Percentiles rank a stretch among this genome's conserved stretches.
phyloP scores from a whole-genome alignment of 805 yeast species.

The Clavispora phyllophila region DNA sequence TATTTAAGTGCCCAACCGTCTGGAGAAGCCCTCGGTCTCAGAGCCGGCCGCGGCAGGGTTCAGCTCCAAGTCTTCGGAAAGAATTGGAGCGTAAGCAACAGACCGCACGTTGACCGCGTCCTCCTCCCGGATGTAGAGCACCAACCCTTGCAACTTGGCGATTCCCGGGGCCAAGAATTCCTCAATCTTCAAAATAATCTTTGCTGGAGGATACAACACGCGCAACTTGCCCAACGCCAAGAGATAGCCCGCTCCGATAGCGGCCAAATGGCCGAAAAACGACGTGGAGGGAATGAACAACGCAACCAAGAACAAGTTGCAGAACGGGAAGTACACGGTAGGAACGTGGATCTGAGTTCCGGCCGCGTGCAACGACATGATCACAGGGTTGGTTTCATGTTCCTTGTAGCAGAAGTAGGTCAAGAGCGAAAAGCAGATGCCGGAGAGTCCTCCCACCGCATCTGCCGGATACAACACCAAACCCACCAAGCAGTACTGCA shows the following conservation, averaged over 20 bases:
- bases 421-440: constrained; percentile 65
- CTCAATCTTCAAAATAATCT: constrained; percentile 63
- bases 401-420: constrained; percentile 54
- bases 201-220: constrained; percentile 61
- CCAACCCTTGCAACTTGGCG: constrained; percentile 45
- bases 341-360: constrained; percentile 46
- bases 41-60: neutral
- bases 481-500: constrained; percentile 54
- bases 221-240: constrained; percentile 54
- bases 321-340: constrained; percentile 55
- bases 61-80: constrained; percentile 21
- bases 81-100: constrained; percentile 24
- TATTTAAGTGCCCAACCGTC: constrained; percentile 9
- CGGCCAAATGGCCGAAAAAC: constrained; percentile 70
- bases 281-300: constrained; percentile 61
- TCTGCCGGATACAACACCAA: constrained; percentile 45
- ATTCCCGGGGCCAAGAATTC: constrained; percentile 46
- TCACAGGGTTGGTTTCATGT: constrained; percentile 34
- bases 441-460: constrained; percentile 65
- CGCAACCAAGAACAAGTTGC: constrained; percentile 42
- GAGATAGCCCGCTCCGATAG: constrained; percentile 60
- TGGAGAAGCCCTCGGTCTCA: constrained; percentile 10
- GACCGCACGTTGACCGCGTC: constrained; percentile 48
- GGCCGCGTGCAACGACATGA: constrained; percentile 24
- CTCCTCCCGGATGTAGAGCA: constrained; percentile 56